Conservation (phyloP, 176 grass and related monocot species). For the Chloris gayana region DNA sequence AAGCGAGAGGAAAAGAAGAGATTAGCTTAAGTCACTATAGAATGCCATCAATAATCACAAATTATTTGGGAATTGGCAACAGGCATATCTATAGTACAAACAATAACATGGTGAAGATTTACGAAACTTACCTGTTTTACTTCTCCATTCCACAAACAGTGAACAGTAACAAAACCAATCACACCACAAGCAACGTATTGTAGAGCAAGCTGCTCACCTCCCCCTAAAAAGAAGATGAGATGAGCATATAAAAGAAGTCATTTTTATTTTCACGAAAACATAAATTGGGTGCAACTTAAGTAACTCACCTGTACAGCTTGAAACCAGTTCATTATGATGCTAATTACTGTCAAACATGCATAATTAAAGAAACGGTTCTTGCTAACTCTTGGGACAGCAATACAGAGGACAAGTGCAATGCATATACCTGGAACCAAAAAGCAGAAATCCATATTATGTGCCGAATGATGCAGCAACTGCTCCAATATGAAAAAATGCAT, state of each 20-base stretch:
- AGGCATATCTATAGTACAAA: too few relatives aligned
- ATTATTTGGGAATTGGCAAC: too few relatives aligned
- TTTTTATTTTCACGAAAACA: background rate
- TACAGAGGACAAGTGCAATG: background rate
- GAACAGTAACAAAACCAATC: slow-evolving; percentile 67
- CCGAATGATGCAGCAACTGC: background rate
- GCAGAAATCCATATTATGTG: slow-evolving; percentile 6
- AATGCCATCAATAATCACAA: too few relatives aligned
- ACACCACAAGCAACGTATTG: slow-evolving; percentile 70
- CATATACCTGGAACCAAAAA: background rate
- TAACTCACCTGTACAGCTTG: background rate
- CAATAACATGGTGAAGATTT: too few relatives aligned
- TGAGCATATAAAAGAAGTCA: background rate
- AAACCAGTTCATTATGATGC: background rate
- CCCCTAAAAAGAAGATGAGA: background rate
- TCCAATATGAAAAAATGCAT: background rate
- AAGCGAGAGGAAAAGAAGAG: too few relatives aligned
- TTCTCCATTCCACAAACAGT: slow-evolving; percentile 72
- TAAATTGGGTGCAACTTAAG: too few relatives aligned
- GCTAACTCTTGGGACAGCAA: background rate
- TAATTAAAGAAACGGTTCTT: background rate
- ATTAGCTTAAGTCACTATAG: too few relatives aligned
- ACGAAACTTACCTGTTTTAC: slow-evolving; percentile 58
- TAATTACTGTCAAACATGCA: background rate
- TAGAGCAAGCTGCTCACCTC: slow-evolving; percentile 62